Conservation (phyloP, 176 grass and related monocot species). For the Dactylis glomerata region DNA sequence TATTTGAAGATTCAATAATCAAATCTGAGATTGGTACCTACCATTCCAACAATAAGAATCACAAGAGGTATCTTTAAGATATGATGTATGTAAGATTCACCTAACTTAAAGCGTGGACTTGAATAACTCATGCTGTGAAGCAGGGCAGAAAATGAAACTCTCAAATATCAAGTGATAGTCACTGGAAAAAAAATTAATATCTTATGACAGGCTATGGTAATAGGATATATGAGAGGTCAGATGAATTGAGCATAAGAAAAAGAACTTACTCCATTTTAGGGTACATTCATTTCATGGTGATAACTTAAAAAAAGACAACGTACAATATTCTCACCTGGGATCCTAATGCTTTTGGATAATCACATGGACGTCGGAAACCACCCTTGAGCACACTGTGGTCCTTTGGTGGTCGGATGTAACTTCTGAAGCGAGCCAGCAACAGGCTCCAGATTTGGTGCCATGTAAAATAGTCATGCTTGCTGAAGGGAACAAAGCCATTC, state of each 20-base stretch:
- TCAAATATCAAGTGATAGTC: background rate
- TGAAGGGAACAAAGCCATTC: background rate
- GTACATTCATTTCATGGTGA: background rate
- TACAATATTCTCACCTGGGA: background rate
- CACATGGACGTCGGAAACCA: background rate
- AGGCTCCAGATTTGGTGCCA: background rate
- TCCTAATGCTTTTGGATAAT: background rate
- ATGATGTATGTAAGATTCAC: background rate
- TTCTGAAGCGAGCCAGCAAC: background rate
- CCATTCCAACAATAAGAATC: background rate
- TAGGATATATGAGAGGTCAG: background rate
- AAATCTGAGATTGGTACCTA: slow-evolving; percentile 9
- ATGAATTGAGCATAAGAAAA: background rate
- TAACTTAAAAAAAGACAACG: background rate
- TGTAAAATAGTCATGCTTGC: background rate
- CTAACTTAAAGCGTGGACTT: background rate
- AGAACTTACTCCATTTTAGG: too few species aligned
- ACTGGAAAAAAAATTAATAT: background rate
- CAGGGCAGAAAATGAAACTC: background rate
- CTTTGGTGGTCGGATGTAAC: background rate
- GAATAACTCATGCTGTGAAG: background rate
- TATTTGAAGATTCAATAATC: background rate
- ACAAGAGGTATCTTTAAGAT: background rate
- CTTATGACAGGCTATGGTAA: background rate
- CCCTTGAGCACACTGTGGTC: background rate